Conservation (phyloP, 2,329 filamentous ascomycete genomes). For the Laburnicola sp. region DNA sequence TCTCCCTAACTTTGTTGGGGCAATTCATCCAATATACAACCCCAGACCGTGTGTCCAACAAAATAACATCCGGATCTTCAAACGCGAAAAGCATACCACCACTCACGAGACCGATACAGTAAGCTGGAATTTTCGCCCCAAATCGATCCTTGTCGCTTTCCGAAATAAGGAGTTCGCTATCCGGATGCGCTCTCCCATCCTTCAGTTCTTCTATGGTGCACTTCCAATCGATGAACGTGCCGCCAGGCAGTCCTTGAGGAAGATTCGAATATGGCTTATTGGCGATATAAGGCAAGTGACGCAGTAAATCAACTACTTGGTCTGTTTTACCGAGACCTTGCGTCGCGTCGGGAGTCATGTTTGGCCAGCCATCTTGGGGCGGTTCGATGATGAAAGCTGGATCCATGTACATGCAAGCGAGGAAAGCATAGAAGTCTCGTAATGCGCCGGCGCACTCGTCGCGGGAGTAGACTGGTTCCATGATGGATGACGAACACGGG, state of each 20-base stretch:
- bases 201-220: neutral
- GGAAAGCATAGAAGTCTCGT: neutral
- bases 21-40: conserved; percentile 1
- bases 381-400: neutral
- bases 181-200: neutral
- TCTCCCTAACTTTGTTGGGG: neutral
- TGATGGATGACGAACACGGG: neutral
- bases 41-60: neutral
- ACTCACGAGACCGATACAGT: conserved; percentile 1
- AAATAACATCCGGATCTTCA: conserved; percentile 3
- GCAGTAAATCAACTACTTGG: neutral
- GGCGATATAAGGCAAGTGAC: neutral
- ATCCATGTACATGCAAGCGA: neutral
- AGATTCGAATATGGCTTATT: neutral
- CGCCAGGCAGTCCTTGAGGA: neutral
- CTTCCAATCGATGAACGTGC: neutral
- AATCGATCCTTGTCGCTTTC: neutral
- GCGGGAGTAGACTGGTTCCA: neutral
- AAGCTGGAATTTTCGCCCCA: neutral
- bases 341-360: neutral
- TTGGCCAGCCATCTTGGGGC: neutral
- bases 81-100: neutral
- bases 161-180: neutral
- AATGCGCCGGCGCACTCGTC: neutral
- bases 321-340: neutral